phyloP scores from a whole-genome alignment of 2,329 filamentous ascomycete genomes.

The Fonsecaea multimorphosa region DNA sequence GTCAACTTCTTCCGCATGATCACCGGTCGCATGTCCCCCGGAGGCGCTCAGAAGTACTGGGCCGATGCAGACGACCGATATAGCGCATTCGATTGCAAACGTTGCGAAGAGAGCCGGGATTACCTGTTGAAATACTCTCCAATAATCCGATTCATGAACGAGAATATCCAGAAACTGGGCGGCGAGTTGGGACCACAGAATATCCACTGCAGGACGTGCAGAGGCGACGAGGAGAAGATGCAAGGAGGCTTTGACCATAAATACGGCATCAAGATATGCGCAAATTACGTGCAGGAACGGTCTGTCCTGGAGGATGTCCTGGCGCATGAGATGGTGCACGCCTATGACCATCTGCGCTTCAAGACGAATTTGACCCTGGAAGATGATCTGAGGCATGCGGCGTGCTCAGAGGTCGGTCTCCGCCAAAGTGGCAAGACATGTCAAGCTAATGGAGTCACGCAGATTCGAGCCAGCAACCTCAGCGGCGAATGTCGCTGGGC shows the following conservation, averaged over 20 bases:
- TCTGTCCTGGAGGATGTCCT: conserved; percentile 91
- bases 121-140: conserved; percentile 86
- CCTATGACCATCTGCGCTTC: conserved; percentile 90
- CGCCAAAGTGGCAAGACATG: not conserved
- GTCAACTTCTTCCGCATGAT: conserved; percentile 86
- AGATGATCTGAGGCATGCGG: conserved; percentile 84
- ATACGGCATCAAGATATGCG: conserved; percentile 88
- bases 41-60: conserved; percentile 77
- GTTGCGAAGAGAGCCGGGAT: conserved; percentile 80
- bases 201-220: conserved; percentile 80
- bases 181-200: conserved; percentile 75
- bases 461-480: conserved; percentile 92
- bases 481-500: conserved; percentile 93
- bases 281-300: conserved; percentile 82
- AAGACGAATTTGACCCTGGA: conserved; percentile 76
- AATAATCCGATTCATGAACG: conserved; percentile 81
- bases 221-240: conserved; percentile 61
- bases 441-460: conserved; percentile 23
- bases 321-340: conserved; percentile 97
- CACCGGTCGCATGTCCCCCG: conserved; percentile 71
- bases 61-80: conserved; percentile 75
- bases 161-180: conserved; percentile 80
- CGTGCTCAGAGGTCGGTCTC: conserved; percentile 80
- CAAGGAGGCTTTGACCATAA: conserved; percentile 84
- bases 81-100: conserved; percentile 77